Conservation (phyloP, 164 flowering plant species). For the Vitis labrusca region DNA sequence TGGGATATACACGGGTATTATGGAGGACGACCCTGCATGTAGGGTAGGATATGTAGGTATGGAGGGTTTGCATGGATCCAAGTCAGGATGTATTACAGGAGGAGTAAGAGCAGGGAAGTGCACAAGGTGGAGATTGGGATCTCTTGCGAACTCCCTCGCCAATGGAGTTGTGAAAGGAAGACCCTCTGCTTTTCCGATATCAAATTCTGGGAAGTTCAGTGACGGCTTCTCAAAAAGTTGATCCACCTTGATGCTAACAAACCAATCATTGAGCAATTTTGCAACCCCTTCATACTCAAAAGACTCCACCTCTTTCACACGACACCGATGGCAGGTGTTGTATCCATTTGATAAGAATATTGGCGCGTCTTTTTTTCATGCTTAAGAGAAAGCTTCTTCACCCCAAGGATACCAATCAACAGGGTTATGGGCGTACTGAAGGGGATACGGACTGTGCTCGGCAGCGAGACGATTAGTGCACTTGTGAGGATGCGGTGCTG, state of each 20-base stretch:
- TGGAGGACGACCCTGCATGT: no score
- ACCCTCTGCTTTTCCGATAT: no score
- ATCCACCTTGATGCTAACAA: constrained; percentile 85
- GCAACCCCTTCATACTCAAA: constrained; percentile 89
- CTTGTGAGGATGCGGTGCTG: constrained; percentile 36
- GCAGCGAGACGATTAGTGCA: constrained; percentile 76
- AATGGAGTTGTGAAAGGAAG: no score
- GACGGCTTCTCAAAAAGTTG: no score
- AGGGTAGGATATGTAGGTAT: no score
- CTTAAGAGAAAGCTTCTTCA: constrained; percentile 86
- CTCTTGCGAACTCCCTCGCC: no score
- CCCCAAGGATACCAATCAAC: constrained; percentile 99
- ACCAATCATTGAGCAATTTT: constrained; percentile 82
- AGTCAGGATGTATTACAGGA: no score
- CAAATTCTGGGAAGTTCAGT: no score
- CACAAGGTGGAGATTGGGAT: no score
- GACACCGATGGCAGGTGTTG: constrained; percentile 99
- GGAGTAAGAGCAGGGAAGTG: no score
- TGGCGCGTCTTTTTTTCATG: constrained; percentile 69
- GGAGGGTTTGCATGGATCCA: no score
- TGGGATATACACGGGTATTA: no score
- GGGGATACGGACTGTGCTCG: constrained; percentile 95
- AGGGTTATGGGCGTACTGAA: constrained; percentile 96
- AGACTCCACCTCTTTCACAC: constrained; percentile 98
- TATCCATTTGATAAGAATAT: constrained; percentile 97